Base-by-base conservation (phyloP, 179 eudicot species). In the Drosera spatulata region DNA sequence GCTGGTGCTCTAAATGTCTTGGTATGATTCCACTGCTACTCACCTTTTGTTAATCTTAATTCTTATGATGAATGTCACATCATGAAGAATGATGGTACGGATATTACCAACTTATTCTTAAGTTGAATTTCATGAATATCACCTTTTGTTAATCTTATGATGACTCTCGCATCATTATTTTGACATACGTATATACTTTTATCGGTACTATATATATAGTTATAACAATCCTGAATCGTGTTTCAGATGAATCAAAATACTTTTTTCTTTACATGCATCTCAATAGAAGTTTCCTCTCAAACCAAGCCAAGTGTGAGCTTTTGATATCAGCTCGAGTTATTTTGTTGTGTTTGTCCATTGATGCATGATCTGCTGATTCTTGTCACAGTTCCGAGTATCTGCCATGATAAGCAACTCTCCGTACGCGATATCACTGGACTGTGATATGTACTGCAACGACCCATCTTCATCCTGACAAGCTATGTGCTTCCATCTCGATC, bases 361-460 rank as follows among this genome's bases (percentile, higher is more conserved):
- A 22, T 22, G 33, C 33, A 22, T 22, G 33, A 22, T 22, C 33
- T 22, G 33, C 33, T 22, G 33, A 22, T 22, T 22, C 33, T 22
- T 22, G 33, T 22, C 68, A 64, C 73, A 79, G 83, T 67, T 73
- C 6, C 66, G 80, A 15, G 75, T 75, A 55, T 79, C 84, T 0
- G 62, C 71, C 55, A 60, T 53, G 42, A 41, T 79, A 61, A 73
- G 72, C 62, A 73, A 76, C 42, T 66, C 80, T 5, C 79, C 80
- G 2, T 73, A 73, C 72, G 52, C 73, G 46, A 67, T 76, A 11
- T 59, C 73, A 56, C 63, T 79, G 38, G 84, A 79, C 40, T 79
- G 84, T 43, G 84, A 79, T 68, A 76, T 79, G 84, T 73, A 70
- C 54, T 76, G 76, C 70, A 79, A 79, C 33, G 84, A 75, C 22